phyloP scores from a whole-genome alignment of 2,329 filamentous ascomycete genomes.

The Claviceps arundinis region DNA sequence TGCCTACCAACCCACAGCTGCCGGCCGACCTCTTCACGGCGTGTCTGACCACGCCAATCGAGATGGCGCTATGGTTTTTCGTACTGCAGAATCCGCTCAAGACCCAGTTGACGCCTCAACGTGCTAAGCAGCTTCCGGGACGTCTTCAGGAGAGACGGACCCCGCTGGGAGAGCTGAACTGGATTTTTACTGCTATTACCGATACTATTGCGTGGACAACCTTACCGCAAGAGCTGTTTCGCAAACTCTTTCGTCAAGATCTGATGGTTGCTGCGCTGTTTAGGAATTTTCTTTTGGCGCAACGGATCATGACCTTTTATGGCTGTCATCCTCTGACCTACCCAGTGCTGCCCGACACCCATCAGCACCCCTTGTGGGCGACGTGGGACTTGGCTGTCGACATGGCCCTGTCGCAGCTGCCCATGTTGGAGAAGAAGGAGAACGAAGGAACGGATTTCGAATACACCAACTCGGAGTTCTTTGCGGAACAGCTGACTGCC shows the following conservation, averaged over 20 bases:
- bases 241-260: slow-evolving; percentile 93
- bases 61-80: slow-evolving; percentile 94
- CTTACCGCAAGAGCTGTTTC: slow-evolving; percentile 76
- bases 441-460: slow-evolving; percentile 66
- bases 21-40: slow-evolving; percentile 93
- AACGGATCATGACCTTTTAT: slow-evolving; percentile 91
- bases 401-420: slow-evolving; percentile 81
- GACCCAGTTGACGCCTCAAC: slow-evolving; percentile 58
- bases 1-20: slow-evolving; percentile 86
- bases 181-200: slow-evolving; percentile 98
- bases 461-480: slow-evolving; percentile 90
- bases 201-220: slow-evolving; percentile 99
- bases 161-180: slow-evolving; percentile 90
- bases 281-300: slow-evolving; percentile 86
- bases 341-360: slow-evolving; percentile 83
- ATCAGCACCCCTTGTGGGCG: slow-evolving; percentile 88
- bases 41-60: slow-evolving; percentile 91
- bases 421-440: slow-evolving; percentile 69
- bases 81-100: slow-evolving; percentile 77
- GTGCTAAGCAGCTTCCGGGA: slow-evolving; percentile 80
- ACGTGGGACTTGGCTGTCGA: slow-evolving; percentile 97
- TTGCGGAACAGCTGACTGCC: slow-evolving; percentile 90
- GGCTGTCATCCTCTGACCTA: slow-evolving; percentile 91
- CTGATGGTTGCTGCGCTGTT: slow-evolving; percentile 98
- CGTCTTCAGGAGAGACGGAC: slow-evolving; percentile 86